Evolutionary conservation across 169 alveolate species (phyloP).

Genomic region (Theileria sp.): DNA sequence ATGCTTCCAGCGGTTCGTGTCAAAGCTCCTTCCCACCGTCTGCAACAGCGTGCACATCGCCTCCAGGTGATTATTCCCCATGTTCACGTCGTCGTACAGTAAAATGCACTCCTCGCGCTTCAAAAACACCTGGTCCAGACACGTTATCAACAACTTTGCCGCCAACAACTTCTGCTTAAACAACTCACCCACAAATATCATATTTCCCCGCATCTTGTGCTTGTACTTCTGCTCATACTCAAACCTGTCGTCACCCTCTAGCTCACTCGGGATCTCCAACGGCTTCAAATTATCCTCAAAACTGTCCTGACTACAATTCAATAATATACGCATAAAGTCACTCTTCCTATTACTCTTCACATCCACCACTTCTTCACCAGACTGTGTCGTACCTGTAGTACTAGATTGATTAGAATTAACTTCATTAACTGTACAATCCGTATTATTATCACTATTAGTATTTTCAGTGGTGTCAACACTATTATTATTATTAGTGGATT

Average conservation of each 20-base stretch:
- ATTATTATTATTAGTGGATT: too few species aligned
- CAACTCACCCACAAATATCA: constrained; percentile 83
- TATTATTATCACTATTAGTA: neutral
- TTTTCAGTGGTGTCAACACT: neutral
- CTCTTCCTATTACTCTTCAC: constrained; percentile 37
- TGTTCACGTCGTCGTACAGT: constrained; percentile 68
- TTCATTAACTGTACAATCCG: neutral
- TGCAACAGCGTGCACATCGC: constrained; percentile 82
- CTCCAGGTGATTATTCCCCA: constrained; percentile 79
- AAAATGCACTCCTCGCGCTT: constrained; percentile 72
- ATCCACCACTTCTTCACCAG: constrained; percentile 21
- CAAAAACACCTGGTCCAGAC: constrained; percentile 78
- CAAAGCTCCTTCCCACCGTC: constrained; percentile 79
- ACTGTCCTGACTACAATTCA: constrained; percentile 80
- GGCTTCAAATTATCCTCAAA: constrained; percentile 81
- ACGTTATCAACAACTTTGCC: constrained; percentile 77
- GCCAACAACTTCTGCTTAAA: constrained; percentile 80
- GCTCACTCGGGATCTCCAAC: constrained; percentile 74
- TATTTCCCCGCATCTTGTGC: constrained; percentile 84
- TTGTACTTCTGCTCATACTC: constrained; percentile 83
- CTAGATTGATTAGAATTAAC: neutral
- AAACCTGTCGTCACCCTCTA: constrained; percentile 80
- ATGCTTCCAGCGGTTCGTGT: constrained; percentile 78
- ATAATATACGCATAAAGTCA: constrained; percentile 72
- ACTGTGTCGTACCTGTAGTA: too few species aligned